Conservation (phyloP, 768 basidiomycete species). For the Dioszegia crocea region DNA sequence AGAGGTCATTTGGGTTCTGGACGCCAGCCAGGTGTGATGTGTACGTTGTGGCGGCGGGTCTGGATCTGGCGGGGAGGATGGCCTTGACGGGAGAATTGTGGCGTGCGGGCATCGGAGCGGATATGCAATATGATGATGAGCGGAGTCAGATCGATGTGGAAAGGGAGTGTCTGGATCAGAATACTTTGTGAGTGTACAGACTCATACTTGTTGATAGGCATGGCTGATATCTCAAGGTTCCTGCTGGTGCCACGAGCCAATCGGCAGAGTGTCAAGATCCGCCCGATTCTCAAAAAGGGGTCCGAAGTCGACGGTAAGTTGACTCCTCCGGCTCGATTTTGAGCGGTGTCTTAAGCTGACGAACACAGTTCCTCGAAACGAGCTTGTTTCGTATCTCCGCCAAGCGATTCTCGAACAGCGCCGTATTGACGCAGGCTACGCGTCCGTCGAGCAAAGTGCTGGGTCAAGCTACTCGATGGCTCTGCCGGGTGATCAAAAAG, state of each 20-base stretch:
- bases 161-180: constrained; percentile 44
- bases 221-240: constrained; percentile 25
- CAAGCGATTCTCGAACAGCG: constrained; percentile 41
- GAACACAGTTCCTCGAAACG: constrained; percentile 36
- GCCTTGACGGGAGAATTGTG: constrained; percentile 44
- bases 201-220: neutral
- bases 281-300: constrained; percentile 27
- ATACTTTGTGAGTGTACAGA: constrained; percentile 36
- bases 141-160: constrained; percentile 39
- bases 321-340: neutral
- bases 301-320: constrained; percentile 45
- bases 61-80: constrained; percentile 34
- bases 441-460: constrained; percentile 32
- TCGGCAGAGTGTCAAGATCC: constrained; percentile 39
- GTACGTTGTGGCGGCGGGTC: constrained; percentile 40
- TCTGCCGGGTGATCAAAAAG: constrained; percentile 20
- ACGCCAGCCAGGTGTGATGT: constrained; percentile 47
- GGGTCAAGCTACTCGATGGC: constrained; percentile 29
- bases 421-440: constrained; percentile 42
- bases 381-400: constrained; percentile 38
- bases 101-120: constrained; percentile 44
- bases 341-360: neutral
- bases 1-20: constrained; percentile 45
- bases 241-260: constrained; percentile 42
- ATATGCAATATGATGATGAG: constrained; percentile 48